These are phyloP conservation scores for Ensete glaucum DNA, from an alignment of 176 grass and related monocot genomes.

Conservation along the genomic window DNA sequence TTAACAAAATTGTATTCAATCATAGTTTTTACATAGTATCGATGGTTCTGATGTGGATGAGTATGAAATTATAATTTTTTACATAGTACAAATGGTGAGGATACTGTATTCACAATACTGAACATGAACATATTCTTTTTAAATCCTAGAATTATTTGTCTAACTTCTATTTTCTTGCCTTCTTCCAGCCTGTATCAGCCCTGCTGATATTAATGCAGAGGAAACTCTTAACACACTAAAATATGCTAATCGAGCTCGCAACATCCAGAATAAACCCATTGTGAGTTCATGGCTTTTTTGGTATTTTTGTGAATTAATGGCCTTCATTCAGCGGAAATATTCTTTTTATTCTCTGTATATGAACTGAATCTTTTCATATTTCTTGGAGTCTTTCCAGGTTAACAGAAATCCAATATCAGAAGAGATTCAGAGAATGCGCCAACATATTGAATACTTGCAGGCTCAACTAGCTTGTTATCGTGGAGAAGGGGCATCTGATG, in stretches of 20 bases:
- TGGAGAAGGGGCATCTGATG: slow-evolving; percentile 54
- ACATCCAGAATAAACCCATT: slow-evolving; percentile 95
- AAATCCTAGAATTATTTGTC: not conserved
- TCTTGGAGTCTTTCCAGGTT: slow-evolving; percentile 36
- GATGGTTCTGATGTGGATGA: not conserved
- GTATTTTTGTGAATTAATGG: not conserved
- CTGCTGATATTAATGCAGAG: slow-evolving; percentile 98
- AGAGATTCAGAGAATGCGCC: slow-evolving; percentile 98
- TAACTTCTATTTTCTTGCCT: slow-evolving; percentile 14
- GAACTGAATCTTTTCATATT: not conserved
- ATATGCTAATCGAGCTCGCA: slow-evolving; percentile 98
- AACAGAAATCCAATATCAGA: slow-evolving; percentile 98
- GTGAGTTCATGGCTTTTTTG: slow-evolving; percentile 32
- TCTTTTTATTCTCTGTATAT: not conserved
- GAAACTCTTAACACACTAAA: slow-evolving; percentile 98
- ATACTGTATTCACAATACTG: not conserved
- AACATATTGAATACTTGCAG: slow-evolving; percentile 86
- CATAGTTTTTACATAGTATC: too few relatives aligned
- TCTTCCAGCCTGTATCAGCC: slow-evolving; percentile 91
- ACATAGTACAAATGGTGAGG: not conserved
- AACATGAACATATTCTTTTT: not conserved
- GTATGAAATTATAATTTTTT: not conserved
- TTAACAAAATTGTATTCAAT: not conserved
- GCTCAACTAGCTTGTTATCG: slow-evolving; percentile 72
- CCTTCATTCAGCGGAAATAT: not conserved